Evolutionary conservation across 305 asterid species (phyloP).

Genomic region (Nicotiana rustica): DNA sequence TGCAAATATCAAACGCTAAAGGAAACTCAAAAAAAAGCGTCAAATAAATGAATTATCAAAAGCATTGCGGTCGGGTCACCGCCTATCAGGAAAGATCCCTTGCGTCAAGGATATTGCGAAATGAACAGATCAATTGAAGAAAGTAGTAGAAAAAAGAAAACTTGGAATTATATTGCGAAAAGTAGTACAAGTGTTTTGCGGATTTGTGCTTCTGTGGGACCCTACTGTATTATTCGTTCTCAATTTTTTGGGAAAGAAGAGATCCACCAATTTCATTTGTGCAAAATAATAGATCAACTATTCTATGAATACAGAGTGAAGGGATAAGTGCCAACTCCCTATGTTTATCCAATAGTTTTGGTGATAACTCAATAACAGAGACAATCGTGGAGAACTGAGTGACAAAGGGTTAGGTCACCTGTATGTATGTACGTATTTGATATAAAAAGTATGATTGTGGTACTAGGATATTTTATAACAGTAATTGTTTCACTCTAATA

Average conservation of each 20-base stretch:
- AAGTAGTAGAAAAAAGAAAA: too few species aligned
- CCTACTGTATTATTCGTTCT: neutral
- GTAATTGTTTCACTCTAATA: neutral
- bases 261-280: constrained; percentile 4
- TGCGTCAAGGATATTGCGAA: neutral
- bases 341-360: neutral
- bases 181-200: neutral
- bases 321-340: neutral
- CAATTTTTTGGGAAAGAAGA: neutral
- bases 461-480: neutral
- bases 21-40: neutral
- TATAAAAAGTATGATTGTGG: neutral
- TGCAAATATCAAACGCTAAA: neutral
- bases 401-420: neutral
- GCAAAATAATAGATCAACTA: neutral
- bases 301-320: neutral
- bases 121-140: too few species aligned
- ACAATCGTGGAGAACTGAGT: neutral
- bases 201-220: neutral
- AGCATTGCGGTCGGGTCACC: constrained; percentile 19
- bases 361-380: neutral
- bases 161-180: neutral
- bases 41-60: neutral
- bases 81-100: neutral
- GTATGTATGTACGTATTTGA: neutral